Percentiles rank a stretch among this genome's conserved stretches.
These are phyloP conservation scores for Macrophomina tecta DNA, from an alignment of 2,329 filamentous ascomycete genomes.

Conservation along the genomic window DNA sequence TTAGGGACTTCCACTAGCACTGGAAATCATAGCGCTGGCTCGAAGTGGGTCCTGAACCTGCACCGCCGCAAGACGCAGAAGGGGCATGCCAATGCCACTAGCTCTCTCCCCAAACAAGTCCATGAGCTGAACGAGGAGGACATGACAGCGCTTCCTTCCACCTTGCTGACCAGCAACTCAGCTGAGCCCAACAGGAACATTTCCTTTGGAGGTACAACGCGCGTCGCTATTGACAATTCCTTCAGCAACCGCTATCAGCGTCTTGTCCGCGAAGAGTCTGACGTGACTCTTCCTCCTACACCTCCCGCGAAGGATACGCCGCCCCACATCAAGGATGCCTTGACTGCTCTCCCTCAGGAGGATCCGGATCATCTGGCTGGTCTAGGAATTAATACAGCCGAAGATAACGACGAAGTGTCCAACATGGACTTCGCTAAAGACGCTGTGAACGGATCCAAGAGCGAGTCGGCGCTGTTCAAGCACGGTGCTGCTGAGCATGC, in stretches of 20 bases:
- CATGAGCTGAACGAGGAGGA: background rate
- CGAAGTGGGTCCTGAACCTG: conserved; percentile 5
- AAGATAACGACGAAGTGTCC: conserved; percentile 19
- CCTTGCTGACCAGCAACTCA: background rate
- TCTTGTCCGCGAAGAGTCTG: conserved; percentile 18
- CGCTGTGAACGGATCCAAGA: background rate
- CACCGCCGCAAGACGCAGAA: conserved; percentile 12
- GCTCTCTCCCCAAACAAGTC: conserved; percentile 1
- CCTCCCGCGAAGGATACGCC: conserved; percentile 54
- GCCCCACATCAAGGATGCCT: conserved; percentile 33
- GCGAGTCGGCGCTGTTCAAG: background rate
- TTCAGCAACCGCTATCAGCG: background rate
- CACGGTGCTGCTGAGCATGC: conserved; percentile 38
- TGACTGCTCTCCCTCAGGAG: background rate
- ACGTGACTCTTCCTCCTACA: conserved; percentile 40
- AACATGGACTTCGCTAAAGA: conserved; percentile 12
- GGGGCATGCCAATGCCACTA: conserved; percentile 6
- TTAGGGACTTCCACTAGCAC: background rate
- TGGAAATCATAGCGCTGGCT: background rate
- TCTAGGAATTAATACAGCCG: background rate
- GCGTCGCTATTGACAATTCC: background rate
- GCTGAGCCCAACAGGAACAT: conserved; percentile 2
- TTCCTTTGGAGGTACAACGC: background rate
- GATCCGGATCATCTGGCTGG: background rate
- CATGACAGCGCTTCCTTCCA: conserved; percentile 7